Evolutionary conservation across 2,329 filamentous ascomycete genomes (phyloP), one percentile per base, ranked within the genome.

Genomic region (Arachnopeziza araneosa): DNA sequence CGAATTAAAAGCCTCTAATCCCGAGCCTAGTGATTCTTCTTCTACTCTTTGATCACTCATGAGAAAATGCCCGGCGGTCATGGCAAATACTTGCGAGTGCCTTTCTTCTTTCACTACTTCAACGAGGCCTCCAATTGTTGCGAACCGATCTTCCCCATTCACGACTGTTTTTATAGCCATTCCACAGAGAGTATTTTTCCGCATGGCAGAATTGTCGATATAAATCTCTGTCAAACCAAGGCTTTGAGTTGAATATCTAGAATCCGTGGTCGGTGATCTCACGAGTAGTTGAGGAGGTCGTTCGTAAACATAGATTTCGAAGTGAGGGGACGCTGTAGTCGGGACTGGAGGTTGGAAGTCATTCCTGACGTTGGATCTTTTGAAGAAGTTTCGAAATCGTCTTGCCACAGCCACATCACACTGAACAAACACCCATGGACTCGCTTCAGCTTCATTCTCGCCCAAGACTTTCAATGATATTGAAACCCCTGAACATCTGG

Each of bases 391-490:
- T 55, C 55, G 54, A 21, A 65, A 54, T n/a, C 58, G 63, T 44
- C 60, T 64, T 1, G 56, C 52, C 2, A 62, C 60, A 19, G 58
- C 59, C 24, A 58, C 48, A 23, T 64, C 61, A 61, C 68, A 70
- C 8, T 65, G 60, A 6, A 70, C 62, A 49, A 70, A 65, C 12
- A 69, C 61, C 53, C 64, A 66, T 17, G 66, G 66, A 44, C 58
- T 60, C 30, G 64, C 65, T n/a, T 59, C 63, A 23, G 52, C 54
- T 49, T 67, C 61, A 44, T 57, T 57, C 56, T 67, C 62, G n/a
- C 68, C 68, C 19, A 69, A 54, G n/a, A 65, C 60, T 55, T 65
- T 64, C 26, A 69, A 52, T 22, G 57, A 64, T 51, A 68, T 65
- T 48, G 64, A 59, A 24, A 68, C 62, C 17, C 60, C 57, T 24